These are phyloP conservation scores for Thecamonas trahens DNA, from an alignment of 78 protist species.

Conservation along the genomic window DNA sequence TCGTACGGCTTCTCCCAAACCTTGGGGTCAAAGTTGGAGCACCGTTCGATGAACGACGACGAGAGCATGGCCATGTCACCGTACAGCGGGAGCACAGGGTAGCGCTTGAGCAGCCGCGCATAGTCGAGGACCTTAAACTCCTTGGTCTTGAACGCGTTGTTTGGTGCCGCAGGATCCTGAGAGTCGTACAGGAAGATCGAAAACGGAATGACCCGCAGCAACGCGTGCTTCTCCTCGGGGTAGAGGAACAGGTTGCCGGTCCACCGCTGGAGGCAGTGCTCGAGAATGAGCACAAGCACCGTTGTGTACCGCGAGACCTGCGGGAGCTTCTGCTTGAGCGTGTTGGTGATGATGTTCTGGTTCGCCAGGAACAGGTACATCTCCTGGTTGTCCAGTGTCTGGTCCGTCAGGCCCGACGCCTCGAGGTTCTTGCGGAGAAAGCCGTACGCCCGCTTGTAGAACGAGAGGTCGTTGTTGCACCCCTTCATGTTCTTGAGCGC, in stretches of 20 bases:
- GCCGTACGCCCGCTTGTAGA: slow-evolving; percentile 55
- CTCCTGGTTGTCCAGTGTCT: slow-evolving; percentile 56
- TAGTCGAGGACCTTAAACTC: slow-evolving; percentile 17
- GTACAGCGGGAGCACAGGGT: slow-evolving; percentile 66
- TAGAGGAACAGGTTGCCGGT: slow-evolving; percentile 36
- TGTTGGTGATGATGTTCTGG: slow-evolving; percentile 41
- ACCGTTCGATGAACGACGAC: slow-evolving; percentile 23
- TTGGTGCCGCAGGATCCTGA: slow-evolving; percentile 6
- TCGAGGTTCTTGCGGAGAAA: slow-evolving; percentile 22
- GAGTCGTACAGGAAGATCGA: slow-evolving; percentile 42
- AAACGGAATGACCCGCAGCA: slow-evolving; percentile 55
- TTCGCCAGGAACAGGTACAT: slow-evolving; percentile 63
- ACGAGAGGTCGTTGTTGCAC: slow-evolving; percentile 77
- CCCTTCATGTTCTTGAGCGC: slow-evolving; percentile 79
- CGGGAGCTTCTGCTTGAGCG: slow-evolving; percentile 30
- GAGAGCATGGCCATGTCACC: slow-evolving; percentile 72
- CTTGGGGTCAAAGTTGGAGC: slow-evolving; percentile 47
- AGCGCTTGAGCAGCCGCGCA: not conserved
- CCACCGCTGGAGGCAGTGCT: slow-evolving; percentile 20
- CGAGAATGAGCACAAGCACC: slow-evolving; percentile 22
- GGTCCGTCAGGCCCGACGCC: slow-evolving; percentile 54
- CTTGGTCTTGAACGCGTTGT: slow-evolving; percentile 44
- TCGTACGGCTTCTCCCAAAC: slow-evolving; percentile 21
- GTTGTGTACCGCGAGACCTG: slow-evolving; percentile 7
- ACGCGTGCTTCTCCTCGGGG: slow-evolving; percentile 60